phyloP scores from a whole-genome alignment of 495 filamentous ascomycete species.

The Penicillium roqueforti region DNA sequence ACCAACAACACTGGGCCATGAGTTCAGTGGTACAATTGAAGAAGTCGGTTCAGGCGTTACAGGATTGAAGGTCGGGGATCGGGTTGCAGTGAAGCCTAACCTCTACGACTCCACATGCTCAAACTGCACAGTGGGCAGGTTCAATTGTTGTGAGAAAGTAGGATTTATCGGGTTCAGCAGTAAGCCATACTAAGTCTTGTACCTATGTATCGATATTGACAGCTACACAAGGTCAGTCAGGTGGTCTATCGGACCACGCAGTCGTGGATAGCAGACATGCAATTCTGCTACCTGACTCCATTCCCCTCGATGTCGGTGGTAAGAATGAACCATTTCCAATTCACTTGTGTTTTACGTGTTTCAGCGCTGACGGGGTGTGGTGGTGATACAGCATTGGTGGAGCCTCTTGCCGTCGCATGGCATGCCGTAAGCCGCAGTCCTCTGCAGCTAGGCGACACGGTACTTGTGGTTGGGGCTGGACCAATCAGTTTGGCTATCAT shows the following conservation, averaged over 20 bases:
- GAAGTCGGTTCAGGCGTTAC: slow-evolving; percentile 53
- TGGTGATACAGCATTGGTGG: slow-evolving; percentile 47
- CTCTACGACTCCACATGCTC: slow-evolving; percentile 55
- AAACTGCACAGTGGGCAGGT: slow-evolving; percentile 45
- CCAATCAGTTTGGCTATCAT: slow-evolving; percentile 61
- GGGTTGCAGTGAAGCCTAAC: slow-evolving; percentile 57
- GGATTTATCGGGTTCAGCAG: slow-evolving; percentile 60
- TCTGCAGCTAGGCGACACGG: slow-evolving; percentile 46
- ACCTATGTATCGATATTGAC: background rate
- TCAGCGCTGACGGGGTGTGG: background rate
- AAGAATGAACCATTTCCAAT: slow-evolving; percentile 12
- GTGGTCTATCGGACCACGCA: slow-evolving; percentile 54
- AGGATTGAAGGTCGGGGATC: slow-evolving; percentile 48
- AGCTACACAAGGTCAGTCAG: slow-evolving; percentile 30
- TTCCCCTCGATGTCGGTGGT: slow-evolving; percentile 31
- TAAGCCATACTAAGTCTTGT: slow-evolving; percentile 13
- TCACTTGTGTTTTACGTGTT: slow-evolving; percentile 6
- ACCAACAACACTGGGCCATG: slow-evolving; percentile 59
- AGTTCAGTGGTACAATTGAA: slow-evolving; percentile 56
- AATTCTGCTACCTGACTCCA: slow-evolving; percentile 19
- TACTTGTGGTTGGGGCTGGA: slow-evolving; percentile 56
- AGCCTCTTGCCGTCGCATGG: slow-evolving; percentile 63
- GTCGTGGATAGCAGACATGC: slow-evolving; percentile 38
- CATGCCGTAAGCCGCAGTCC: slow-evolving; percentile 56
- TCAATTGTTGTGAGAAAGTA: slow-evolving; percentile 54